Conservation (phyloP, 1,139 yeast species). For the Eremothecium gossypii region DNA sequence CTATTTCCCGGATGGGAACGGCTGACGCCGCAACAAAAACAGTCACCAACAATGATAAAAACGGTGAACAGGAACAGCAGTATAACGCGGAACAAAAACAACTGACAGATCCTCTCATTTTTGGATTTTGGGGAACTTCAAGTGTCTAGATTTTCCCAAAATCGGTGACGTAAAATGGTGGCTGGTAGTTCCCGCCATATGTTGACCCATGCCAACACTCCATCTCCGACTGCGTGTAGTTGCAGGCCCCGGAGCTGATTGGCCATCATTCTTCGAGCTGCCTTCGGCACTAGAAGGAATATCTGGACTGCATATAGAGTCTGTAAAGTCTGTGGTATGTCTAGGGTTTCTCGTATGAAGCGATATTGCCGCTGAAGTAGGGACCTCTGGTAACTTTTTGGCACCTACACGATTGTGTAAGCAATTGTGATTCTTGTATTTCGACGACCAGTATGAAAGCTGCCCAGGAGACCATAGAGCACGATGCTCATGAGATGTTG, state of each 20-base stretch:
- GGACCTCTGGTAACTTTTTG: constrained; percentile 1
- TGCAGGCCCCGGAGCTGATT: no score
- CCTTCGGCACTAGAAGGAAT: no score
- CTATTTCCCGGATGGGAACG: no score
- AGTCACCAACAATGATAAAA: no score
- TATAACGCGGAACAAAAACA: no score
- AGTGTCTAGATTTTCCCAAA: constrained; percentile 1
- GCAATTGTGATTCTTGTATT: constrained; percentile 27
- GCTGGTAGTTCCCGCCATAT: neutral
- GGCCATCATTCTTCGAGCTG: no score
- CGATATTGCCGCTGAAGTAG: neutral
- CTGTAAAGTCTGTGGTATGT: no score
- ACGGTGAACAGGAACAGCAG: no score
- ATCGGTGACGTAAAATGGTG: constrained; percentile 1
- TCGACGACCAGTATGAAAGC: constrained; percentile 41
- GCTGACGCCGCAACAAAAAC: no score
- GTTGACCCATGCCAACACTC: neutral
- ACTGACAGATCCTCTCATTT: neutral
- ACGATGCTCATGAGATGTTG: constrained; percentile 9
- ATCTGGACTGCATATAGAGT: no score
- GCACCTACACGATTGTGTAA: neutral
- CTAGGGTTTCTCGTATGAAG: no score
- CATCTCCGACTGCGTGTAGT: neutral
- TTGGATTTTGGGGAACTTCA: constrained; percentile 2
- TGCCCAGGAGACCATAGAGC: constrained; percentile 10